These are phyloP conservation scores for Diaporthe vaccinii DNA, from an alignment of 2,329 filamentous ascomycete genomes.

Conservation along the genomic window DNA sequence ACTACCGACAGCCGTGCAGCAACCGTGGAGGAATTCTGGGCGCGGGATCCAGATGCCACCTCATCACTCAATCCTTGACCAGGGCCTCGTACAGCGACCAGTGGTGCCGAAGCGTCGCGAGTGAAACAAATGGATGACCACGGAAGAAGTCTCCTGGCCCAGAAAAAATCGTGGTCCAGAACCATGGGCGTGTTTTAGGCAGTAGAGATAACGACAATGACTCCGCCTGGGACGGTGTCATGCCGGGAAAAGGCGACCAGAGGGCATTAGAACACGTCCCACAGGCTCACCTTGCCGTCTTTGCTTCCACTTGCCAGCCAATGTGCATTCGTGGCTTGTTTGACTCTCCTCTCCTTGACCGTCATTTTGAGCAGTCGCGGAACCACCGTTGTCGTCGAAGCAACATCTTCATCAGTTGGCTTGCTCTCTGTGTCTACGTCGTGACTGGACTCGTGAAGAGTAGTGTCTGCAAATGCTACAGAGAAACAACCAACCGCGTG, in stretches of 20 bases:
- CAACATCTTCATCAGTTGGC: slow-evolving; percentile 18
- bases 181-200: not conserved
- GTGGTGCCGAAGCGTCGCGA: not conserved
- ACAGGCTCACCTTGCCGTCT: slow-evolving; percentile 94
- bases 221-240: not conserved
- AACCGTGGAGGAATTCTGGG: not conserved
- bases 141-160: not conserved
- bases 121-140: not conserved
- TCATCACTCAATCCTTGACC: not conserved
- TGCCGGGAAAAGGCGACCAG: not conserved
- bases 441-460: not conserved
- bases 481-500: slow-evolving; percentile 90
- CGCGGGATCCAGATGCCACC: not conserved
- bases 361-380: slow-evolving; percentile 54
- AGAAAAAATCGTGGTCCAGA: not conserved
- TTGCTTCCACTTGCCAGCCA: slow-evolving; percentile 94
- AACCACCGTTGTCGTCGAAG: slow-evolving; percentile 45
- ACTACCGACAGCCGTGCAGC: slow-evolving; percentile 11
- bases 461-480: slow-evolving; percentile 75
- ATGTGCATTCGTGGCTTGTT: slow-evolving; percentile 78
- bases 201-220: not conserved
- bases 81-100: not conserved
- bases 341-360: slow-evolving; percentile 74
- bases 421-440: slow-evolving; percentile 15
- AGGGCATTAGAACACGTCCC: slow-evolving; percentile 83